phyloP scores from a whole-genome alignment of 768 basidiomycete genomes.

The Erythrobasidium yunnanense region DNA sequence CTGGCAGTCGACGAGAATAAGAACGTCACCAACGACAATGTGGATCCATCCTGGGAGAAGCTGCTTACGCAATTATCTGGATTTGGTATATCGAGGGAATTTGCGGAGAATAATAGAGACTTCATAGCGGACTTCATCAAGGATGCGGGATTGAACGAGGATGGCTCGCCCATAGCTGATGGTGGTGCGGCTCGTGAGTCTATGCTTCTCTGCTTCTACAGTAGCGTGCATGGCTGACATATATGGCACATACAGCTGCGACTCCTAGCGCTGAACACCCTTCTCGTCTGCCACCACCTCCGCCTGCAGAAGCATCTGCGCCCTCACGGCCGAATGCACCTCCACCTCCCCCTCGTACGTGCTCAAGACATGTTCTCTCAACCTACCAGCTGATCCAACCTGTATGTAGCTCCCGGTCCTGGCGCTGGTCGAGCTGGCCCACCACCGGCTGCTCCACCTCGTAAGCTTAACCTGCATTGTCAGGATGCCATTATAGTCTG shows the following conservation, averaged over 20 bases:
- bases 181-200: too few species aligned
- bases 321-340: conserved; percentile 38
- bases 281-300: conserved; percentile 27
- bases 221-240: conserved; percentile 35
- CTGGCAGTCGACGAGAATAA: conserved; percentile 89
- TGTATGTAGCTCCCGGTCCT: too few species aligned
- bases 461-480: not conserved
- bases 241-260: conserved; percentile 50
- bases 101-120: conserved; percentile 67
- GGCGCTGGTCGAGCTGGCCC: not conserved
- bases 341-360: conserved; percentile 39
- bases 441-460: conserved; percentile 39
- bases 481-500: too few species aligned
- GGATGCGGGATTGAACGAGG: conserved; percentile 42
- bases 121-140: conserved; percentile 78
- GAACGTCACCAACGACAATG: conserved; percentile 70
- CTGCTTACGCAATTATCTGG: conserved; percentile 57
- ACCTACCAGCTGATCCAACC: too few species aligned
- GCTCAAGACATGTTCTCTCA: too few species aligned
- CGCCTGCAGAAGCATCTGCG: conserved; percentile 39
- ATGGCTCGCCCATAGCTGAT: too few species aligned
- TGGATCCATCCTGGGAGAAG: conserved; percentile 79
- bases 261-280: conserved; percentile 18
- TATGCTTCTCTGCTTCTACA: conserved; percentile 40
- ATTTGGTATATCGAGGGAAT: conserved; percentile 52